Evolutionary conservation across 345 rosid species (phyloP), one percentile per base, ranked within the genome.

Genomic region (Bruguiera parviflora): DNA sequence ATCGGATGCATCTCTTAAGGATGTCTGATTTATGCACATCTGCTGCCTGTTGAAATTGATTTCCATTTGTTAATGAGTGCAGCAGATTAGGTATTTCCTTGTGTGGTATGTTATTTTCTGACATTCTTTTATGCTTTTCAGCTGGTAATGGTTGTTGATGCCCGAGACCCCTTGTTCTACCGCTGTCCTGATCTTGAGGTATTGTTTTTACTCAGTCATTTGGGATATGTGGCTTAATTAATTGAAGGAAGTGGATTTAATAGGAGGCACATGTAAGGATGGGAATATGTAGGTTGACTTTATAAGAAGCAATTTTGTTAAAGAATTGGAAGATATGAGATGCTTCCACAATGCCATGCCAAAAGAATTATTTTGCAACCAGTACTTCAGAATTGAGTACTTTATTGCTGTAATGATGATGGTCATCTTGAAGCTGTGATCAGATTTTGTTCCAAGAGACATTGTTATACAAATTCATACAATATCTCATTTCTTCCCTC

Each of bases 141-240:
- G 97, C 83, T 94, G 53, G 98, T 92, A 66, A 94, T 94, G 97
- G 97, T 92, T 66, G 97, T 95, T 82, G 99, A 92, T 85, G 96
- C 96, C 53, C 82, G 97, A 71, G 89, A 95, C 71, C 97, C 97
- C 5, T 74, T 95, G 53, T 95, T 95, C 75, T 90, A 92, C 64
- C 89, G 86, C 27, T 92, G 99, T 71, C 93, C 93, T 49, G 97
- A 95, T 82, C 93, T 92, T 73, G 97, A 95, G 96, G 99, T 92
- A 87, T 66, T 64, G 8, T 37, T 47, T 21, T 70, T 24, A 13
- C 35, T 61, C 63, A 46, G 56, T 31, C 66, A 49, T 63, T 63
- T 61, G 22, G 22, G 60, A 43, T 27, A 62, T 46, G 18, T 8
- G 57, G 73, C 59, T 58, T 64, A 11, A 9, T 55, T 29, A n/a